A percentile compares a stretch with the other conserved stretches of the same genome.
Conservation (phyloP, 192 early-diverging fungal genomes). For the Linnemannia schmuckeri region DNA sequence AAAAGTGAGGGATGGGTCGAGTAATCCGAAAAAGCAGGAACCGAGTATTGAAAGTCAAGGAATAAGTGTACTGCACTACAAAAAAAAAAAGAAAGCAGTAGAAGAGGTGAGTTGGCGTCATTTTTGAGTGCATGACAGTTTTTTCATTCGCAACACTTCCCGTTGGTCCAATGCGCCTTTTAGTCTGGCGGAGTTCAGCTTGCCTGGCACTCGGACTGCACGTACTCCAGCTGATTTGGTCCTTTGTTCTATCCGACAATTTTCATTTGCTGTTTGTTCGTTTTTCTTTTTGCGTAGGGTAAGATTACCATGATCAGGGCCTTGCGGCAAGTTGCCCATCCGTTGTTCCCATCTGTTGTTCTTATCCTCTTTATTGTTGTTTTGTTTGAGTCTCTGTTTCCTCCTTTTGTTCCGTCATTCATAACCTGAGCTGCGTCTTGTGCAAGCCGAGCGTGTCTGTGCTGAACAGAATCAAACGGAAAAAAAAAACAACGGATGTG, state of each 20-base stretch:
- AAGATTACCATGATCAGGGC: too few relatives aligned
- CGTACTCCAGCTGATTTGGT: background rate
- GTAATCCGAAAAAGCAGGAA: too few relatives aligned
- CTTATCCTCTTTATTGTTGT: background rate
- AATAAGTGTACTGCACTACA: background rate
- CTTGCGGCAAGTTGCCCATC: background rate
- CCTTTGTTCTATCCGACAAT: background rate
- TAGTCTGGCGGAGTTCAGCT: background rate
- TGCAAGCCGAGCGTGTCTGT: background rate
- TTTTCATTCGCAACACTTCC: background rate
- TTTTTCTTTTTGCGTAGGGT: too few relatives aligned
- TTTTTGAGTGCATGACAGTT: slow-evolving; percentile 2
- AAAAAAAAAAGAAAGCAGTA: background rate
- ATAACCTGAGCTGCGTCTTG: background rate
- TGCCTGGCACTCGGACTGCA: background rate
- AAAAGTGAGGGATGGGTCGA: background rate
- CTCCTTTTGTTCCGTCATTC: background rate
- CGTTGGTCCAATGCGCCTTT: background rate
- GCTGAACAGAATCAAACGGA: background rate
- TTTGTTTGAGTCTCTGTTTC: background rate
- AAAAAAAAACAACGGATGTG: background rate
- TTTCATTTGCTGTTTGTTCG: background rate
- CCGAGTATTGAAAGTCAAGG: too few relatives aligned
- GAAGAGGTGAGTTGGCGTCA: background rate
- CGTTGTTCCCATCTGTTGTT: background rate